Conservation (phyloP, 768 basidiomycete genomes). For the Tricholoma sp. region DNA sequence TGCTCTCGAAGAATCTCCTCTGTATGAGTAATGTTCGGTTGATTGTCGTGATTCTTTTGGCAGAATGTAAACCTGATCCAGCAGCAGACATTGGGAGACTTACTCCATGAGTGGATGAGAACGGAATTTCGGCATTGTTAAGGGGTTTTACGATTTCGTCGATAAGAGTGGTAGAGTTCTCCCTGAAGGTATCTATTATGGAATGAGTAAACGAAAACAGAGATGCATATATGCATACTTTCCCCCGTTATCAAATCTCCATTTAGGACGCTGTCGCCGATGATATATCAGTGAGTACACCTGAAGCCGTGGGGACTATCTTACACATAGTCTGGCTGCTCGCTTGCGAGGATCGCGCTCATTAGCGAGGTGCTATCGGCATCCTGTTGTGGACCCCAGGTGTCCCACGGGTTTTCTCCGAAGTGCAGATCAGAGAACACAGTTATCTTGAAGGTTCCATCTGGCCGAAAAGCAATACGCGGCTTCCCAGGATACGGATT, state of each 20-base stretch:
- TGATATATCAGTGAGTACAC: background rate
- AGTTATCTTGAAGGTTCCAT: conserved; percentile 67
- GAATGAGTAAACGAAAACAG: background rate
- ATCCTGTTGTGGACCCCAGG: conserved; percentile 66
- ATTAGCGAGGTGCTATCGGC: conserved; percentile 56
- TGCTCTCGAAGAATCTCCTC: conserved; percentile 65
- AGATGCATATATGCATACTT: conserved; percentile 27
- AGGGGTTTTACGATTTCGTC: conserved; percentile 61
- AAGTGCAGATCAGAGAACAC: conserved; percentile 75
- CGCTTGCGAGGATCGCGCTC: conserved; percentile 47
- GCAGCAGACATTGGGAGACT: conserved; percentile 12
- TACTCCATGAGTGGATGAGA: conserved; percentile 68
- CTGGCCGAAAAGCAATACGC: conserved; percentile 47
- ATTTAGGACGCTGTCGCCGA: conserved; percentile 51
- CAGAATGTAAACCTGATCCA: background rate
- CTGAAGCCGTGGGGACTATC: conserved; percentile 17
- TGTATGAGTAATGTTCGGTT: conserved; percentile 65
- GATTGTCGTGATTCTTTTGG: conserved; percentile 68
- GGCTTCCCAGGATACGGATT: conserved; percentile 36
- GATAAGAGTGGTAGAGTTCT: conserved; percentile 63
- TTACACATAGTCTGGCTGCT: conserved; percentile 68
- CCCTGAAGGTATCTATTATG: conserved; percentile 51
- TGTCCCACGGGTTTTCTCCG: conserved; percentile 71
- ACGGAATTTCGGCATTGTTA: conserved; percentile 52
- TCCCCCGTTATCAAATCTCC: conserved; percentile 75